phyloP scores from a whole-genome alignment of 805 yeast genomes.

The Barnettozyma salicaria region DNA sequence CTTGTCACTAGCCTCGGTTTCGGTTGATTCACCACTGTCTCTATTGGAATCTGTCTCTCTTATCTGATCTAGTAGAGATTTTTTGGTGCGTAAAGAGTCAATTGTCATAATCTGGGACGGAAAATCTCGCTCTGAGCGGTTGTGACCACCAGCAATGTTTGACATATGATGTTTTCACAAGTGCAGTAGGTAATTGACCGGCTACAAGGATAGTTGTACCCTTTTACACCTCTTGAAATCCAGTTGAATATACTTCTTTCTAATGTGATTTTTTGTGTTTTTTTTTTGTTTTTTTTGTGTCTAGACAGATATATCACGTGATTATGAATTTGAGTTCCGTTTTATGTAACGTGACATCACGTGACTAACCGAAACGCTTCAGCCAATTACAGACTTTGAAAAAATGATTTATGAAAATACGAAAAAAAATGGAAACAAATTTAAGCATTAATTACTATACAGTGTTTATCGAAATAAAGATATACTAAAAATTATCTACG shows the following conservation, averaged over 20 bases:
- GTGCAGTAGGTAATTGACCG: no score
- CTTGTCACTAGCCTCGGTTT: slow-evolving; percentile 2
- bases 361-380: slow-evolving; percentile 3
- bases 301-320: background rate
- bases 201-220: no score
- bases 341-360: slow-evolving; percentile 4
- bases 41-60: slow-evolving; percentile 2
- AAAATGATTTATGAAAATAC: slow-evolving; percentile 10
- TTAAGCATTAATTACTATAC: no score
- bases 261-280: no score
- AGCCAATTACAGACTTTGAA: slow-evolving; percentile 14
- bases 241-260: no score
- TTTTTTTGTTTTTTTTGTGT: slow-evolving; percentile 3
- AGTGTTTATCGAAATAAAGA: no score
- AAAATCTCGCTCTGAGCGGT: background rate
- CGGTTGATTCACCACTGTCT: slow-evolving; percentile 6
- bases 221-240: no score
- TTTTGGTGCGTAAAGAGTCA: background rate
- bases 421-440: slow-evolving; percentile 7
- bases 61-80: slow-evolving; percentile 5
- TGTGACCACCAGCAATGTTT: background rate
- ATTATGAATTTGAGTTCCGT: background rate
- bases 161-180: no score
- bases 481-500: slow-evolving; percentile 6
- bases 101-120: background rate